Evolutionary conservation across 768 basidiomycete species (phyloP).

Genomic region (Aureoboletus auriporus): DNA sequence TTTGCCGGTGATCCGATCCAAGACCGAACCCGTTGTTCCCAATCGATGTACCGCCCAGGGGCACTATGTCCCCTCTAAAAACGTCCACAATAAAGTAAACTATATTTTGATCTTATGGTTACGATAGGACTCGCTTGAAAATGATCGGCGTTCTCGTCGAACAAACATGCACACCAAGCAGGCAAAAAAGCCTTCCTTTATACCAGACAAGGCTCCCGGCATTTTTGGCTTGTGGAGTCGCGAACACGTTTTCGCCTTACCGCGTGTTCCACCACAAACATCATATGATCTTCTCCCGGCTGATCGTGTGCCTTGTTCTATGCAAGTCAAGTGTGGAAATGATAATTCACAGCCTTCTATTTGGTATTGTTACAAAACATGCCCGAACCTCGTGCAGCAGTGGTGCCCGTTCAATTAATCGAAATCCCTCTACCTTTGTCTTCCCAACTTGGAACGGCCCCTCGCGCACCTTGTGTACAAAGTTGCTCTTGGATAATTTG

Average conservation of each 20-base stretch:
- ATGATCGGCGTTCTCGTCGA: conserved; percentile 8
- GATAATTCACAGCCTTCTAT: neutral
- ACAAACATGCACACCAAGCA: neutral
- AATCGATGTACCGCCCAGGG: conserved; percentile 1
- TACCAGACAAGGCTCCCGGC: neutral
- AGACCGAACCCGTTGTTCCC: neutral
- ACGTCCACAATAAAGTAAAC: conserved; percentile 4
- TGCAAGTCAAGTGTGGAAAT: neutral
- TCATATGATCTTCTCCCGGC: conserved; percentile 1
- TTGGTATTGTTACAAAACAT: neutral
- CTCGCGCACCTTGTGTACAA: no score
- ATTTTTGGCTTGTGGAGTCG: neutral
- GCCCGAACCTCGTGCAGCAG: conserved; percentile 4
- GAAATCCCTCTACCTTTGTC: no score
- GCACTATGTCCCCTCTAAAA: neutral
- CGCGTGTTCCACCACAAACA: conserved; percentile 7
- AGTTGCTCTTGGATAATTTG: no score
- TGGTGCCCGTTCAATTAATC: no score
- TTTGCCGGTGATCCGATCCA: conserved; percentile 2
- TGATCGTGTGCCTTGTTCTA: conserved; percentile 1
- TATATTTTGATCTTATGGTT: neutral
- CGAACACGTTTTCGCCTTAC: conserved; percentile 4
- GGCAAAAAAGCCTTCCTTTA: neutral
- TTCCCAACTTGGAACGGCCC: no score
- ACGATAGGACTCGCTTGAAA: neutral